Percentiles rank a stretch among this genome's conserved stretches.
Conservation (phyloP, 2,329 filamentous ascomycete genomes). For the Pyrenophora teres region DNA sequence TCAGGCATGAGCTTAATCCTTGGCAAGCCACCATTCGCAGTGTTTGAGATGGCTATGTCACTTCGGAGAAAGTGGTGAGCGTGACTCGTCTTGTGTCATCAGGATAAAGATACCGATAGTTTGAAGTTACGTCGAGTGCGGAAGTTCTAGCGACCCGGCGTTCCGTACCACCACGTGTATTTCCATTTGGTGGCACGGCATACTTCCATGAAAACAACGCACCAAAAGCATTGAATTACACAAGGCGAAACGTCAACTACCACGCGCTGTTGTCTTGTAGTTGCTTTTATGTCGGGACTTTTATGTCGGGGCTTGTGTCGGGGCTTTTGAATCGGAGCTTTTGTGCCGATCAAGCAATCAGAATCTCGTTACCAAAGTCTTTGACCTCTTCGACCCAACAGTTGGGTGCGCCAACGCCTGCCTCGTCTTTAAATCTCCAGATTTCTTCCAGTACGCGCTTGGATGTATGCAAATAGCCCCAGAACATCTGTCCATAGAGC, state of each 20-base stretch:
- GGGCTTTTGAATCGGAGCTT: background rate
- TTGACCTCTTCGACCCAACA: constrained; percentile 45
- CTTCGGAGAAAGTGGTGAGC: too few relatives aligned
- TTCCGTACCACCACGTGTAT: background rate
- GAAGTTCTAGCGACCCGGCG: background rate
- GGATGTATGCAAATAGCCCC: constrained; percentile 46
- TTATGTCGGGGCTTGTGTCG: background rate
- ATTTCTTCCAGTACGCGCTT: constrained; percentile 43
- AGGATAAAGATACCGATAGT: background rate
- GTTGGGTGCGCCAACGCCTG: constrained; percentile 25
- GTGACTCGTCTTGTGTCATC: background rate
- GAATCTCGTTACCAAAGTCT: constrained; percentile 36
- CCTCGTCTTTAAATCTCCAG: constrained; percentile 40
- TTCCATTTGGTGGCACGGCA: background rate
- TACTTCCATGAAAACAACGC: background rate
- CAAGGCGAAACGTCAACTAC: too few relatives aligned
- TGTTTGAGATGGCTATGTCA: background rate
- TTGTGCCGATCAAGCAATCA: constrained; percentile 36
- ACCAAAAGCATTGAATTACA: background rate
- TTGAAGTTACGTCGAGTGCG: background rate
- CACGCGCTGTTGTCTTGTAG: background rate
- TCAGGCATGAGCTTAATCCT: background rate
- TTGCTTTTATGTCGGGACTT: background rate
- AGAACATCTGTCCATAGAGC: constrained; percentile 44
- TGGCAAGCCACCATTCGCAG: background rate